Evolutionary conservation across 352 stramenopile genomes (phyloP).

Genomic region (Globisporangium spinosum): DNA sequence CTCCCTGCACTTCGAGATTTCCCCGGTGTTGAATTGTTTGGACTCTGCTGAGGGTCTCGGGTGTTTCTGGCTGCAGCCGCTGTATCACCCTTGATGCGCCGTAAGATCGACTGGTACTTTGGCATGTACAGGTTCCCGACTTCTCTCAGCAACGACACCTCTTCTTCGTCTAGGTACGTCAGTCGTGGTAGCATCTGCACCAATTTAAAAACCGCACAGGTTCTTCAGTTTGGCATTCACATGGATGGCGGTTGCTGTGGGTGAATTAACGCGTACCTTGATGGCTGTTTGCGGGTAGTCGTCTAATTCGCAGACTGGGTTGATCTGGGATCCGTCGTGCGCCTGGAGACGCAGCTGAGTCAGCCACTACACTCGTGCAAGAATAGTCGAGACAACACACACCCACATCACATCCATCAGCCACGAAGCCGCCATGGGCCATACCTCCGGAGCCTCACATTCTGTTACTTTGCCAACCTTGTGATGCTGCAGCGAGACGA

Average conservation of each 20-base stretch:
- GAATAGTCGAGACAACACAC: not conserved
- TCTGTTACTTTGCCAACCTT: slow-evolving; percentile 32
- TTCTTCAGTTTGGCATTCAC: not conserved
- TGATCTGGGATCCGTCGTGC: slow-evolving; percentile 44
- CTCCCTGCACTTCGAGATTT: not conserved
- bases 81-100: slow-evolving; percentile 23
- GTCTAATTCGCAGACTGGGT: slow-evolving; percentile 58
- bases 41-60: not conserved
- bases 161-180: slow-evolving; percentile 65
- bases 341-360: slow-evolving; percentile 60
- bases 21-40: not conserved
- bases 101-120: slow-evolving; percentile 54
- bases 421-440: not conserved
- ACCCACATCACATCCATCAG: not conserved
- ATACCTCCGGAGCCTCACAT: not conserved
- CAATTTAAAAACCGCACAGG: not conserved
- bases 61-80: not conserved
- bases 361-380: slow-evolving; percentile 30
- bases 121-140: slow-evolving; percentile 62
- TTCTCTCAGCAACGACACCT: slow-evolving; percentile 53
- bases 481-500: slow-evolving; percentile 46
- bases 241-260: not conserved
- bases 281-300: slow-evolving; percentile 53
- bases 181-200: slow-evolving; percentile 49
- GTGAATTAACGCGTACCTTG: slow-evolving; percentile 22